Conservation (phyloP, 495 filamentous ascomycete species). For the Jackrogersella minutella region DNA sequence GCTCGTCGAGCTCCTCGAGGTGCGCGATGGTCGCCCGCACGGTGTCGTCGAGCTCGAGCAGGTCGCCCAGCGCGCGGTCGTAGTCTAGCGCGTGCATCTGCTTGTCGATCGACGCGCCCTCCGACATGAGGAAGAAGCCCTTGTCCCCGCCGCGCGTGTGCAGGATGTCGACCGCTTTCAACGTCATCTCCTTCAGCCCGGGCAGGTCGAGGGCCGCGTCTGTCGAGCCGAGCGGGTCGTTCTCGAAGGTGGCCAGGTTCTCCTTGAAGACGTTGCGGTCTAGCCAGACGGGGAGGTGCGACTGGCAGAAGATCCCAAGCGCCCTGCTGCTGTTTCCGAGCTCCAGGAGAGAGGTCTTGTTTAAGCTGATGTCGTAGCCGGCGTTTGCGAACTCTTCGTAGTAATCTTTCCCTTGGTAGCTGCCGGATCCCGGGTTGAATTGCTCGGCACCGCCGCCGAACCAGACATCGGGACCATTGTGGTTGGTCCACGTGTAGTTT, state of each 20-base stretch:
- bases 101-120: constrained; percentile 81
- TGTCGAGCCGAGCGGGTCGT: constrained; percentile 67
- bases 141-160: constrained; percentile 66
- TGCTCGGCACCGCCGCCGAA: constrained; percentile 78
- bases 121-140: constrained; percentile 80
- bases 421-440: constrained; percentile 65
- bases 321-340: constrained; percentile 62
- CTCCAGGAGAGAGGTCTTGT: constrained; percentile 68
- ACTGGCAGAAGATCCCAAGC: constrained; percentile 72
- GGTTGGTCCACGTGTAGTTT: constrained; percentile 74
- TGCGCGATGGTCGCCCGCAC: constrained; percentile 70
- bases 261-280: constrained; percentile 74
- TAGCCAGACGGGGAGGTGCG: constrained; percentile 74
- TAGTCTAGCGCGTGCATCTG: constrained; percentile 81
- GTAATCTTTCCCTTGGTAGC: constrained; percentile 68
- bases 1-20: constrained; percentile 61
- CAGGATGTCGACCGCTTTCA: constrained; percentile 78
- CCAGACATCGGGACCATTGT: constrained; percentile 72
- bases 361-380: constrained; percentile 69
- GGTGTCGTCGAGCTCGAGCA: constrained; percentile 79
- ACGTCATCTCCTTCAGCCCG: constrained; percentile 81
- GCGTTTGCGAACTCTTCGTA: constrained; percentile 70
- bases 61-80: constrained; percentile 75
- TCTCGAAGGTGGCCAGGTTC: constrained; percentile 65
- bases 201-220: constrained; percentile 70